phyloP scores from a whole-genome alignment of 2,329 filamentous ascomycete species.

The Fusarium sp. region DNA sequence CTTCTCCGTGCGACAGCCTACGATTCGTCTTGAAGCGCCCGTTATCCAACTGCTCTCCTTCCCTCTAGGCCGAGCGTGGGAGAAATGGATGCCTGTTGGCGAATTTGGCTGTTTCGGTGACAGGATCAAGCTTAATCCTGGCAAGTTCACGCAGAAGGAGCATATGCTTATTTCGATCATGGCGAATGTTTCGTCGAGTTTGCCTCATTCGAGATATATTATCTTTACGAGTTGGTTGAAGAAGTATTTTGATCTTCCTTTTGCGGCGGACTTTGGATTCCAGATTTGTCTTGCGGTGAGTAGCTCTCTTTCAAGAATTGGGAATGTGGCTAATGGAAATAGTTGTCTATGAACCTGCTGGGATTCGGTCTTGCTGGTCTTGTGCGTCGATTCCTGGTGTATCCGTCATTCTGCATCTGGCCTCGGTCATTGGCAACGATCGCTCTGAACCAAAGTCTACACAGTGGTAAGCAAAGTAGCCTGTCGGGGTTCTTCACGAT shows the following conservation, averaged over 20 bases:
- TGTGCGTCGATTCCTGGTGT: constrained; percentile 62
- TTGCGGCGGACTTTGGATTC: constrained; percentile 44
- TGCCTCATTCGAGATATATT: constrained; percentile 40
- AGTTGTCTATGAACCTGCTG: constrained; percentile 53
- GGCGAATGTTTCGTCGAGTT: constrained; percentile 41
- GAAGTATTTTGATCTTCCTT: constrained; percentile 40
- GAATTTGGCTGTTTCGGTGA: constrained; percentile 56
- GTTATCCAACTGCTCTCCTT: constrained; percentile 64
- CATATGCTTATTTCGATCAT: constrained; percentile 70
- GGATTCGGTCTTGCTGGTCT: constrained; percentile 66
- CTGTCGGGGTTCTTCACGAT: rapidly evolving
- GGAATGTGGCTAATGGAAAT: rapidly evolving
- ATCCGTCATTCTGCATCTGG: constrained; percentile 52
- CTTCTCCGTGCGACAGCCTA: constrained; percentile 64
- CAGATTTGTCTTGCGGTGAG: constrained; percentile 49
- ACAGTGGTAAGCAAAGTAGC: constrained; percentile 10
- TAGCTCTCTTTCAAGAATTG: rapidly evolving
- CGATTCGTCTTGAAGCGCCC: constrained; percentile 61
- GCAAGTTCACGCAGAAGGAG: constrained; percentile 67
- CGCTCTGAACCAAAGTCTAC: constrained; percentile 38
- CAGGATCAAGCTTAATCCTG: constrained; percentile 61
- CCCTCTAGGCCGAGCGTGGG: constrained; percentile 58
- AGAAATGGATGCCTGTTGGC: constrained; percentile 57
- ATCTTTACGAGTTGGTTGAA: constrained; percentile 40
- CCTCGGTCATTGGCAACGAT: constrained; percentile 50